These are phyloP conservation scores for Cryphonectria parasitica DNA, from an alignment of 2,329 filamentous ascomycete species.

Conservation along the genomic window DNA sequence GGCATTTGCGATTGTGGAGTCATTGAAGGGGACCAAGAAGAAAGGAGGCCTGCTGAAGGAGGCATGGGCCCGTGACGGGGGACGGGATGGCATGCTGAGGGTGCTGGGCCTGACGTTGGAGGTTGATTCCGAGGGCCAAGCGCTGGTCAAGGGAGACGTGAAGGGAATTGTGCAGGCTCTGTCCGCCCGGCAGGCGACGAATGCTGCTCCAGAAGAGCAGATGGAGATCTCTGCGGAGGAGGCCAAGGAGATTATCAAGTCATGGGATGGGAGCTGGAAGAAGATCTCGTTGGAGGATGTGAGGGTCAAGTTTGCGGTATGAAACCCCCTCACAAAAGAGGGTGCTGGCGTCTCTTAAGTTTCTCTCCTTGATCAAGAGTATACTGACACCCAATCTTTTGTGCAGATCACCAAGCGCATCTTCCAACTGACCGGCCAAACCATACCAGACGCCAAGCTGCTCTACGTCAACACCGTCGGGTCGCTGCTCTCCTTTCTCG, in stretches of 20 bases:
- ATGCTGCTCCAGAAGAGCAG: slow-evolving; percentile 29
- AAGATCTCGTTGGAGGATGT: slow-evolving; percentile 59
- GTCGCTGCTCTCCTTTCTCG: slow-evolving; percentile 57
- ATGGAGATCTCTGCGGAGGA: slow-evolving; percentile 41
- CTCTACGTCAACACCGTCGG: slow-evolving; percentile 57
- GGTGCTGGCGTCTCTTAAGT: neutral
- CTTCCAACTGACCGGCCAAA: slow-evolving; percentile 78
- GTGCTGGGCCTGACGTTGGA: slow-evolving; percentile 45
- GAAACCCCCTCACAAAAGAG: slow-evolving; percentile 31
- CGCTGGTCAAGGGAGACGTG: slow-evolving; percentile 45
- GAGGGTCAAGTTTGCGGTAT: slow-evolving; percentile 74
- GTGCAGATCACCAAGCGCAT: slow-evolving; percentile 77
- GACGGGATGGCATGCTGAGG: slow-evolving; percentile 39
- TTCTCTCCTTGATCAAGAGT: neutral
- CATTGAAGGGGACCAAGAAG: slow-evolving; percentile 22
- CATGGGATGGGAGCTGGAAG: slow-evolving; percentile 63
- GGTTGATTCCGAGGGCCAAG: slow-evolving; percentile 44
- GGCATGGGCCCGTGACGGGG: slow-evolving; percentile 38
- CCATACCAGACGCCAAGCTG: slow-evolving; percentile 73
- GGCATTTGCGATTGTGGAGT: slow-evolving; percentile 47
- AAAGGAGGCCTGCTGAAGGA: slow-evolving; percentile 35
- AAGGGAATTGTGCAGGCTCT: slow-evolving; percentile 34
- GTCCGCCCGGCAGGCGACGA: slow-evolving; percentile 28
- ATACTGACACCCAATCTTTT: neutral
- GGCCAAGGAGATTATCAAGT: slow-evolving; percentile 46